Base-by-base conservation (phyloP, 2,329 filamentous ascomycete genomes). In the Endothia cerciana region DNA sequence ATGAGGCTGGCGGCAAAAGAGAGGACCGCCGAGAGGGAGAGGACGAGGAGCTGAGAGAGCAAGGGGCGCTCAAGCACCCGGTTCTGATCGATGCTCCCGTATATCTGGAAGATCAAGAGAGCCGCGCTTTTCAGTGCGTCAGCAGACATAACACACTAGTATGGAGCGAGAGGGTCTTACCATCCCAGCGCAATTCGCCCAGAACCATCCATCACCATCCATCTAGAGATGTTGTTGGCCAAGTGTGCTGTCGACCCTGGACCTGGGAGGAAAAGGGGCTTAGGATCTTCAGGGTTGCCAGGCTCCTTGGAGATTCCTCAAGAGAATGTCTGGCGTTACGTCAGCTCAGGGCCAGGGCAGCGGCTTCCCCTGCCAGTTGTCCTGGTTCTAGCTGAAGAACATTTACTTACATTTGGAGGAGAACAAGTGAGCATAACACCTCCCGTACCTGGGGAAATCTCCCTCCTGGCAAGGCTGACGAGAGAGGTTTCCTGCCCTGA, bases 61-160 rank as follows among this genome's bases (percentile, higher is more conserved):
- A 81, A 78, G 0, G 83, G 83, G 51, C 80, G 78, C 70, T 83
- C 84, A 85, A 82, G 79, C 62, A 85, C 74, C 25, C 80, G 81
- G 70, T 85, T 82, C 47, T 78, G 77, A 65, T 84, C 79, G 15
- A 84, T 72, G 7, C 55, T 64, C 22, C 57, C 56, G 58, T 65
- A 63, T 49, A 66, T 59, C 47, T 65, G 62, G 49, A 68, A 43
- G 33, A 65, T 40, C 47, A 62, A 38, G 47, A 30, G 56, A 60
- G 63, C 61, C 17, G 66, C 66, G 56, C 66, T 68, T 43, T 11
- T 19, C 22, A 25, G 6, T 41, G 43, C 28, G 40, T 68, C 22
- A 63, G 64, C 57, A 25, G 45, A 19, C n/a, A 38, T 2, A 22
- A 2, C 13, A 22, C 22, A 41, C 36, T 17, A 40, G 36, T 4